A percentile compares a stretch with the other conserved stretches of the same genome.
Conservation (phyloP, 2,329 filamentous ascomycete genomes). For the Fonsecaea pedrosoi region DNA sequence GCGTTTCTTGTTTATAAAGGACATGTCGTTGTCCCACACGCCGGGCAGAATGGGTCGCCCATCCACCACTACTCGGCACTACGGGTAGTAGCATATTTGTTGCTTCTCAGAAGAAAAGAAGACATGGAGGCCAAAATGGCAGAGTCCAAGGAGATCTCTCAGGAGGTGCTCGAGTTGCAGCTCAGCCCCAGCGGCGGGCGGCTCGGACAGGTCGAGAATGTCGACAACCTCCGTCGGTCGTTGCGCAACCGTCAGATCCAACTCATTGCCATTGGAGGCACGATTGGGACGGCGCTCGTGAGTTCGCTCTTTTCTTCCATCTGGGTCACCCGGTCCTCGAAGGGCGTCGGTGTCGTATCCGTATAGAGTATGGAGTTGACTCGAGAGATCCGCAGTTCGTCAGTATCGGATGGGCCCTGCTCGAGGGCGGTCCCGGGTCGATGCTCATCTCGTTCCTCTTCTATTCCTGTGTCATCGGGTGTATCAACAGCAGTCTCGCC, state of each 20-base stretch:
- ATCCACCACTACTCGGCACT: too few relatives aligned
- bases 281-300: slow-evolving; percentile 45
- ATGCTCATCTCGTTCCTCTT: slow-evolving; percentile 44
- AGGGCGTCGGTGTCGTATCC: too few relatives aligned
- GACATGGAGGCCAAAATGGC: not conserved
- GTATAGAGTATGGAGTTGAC: too few relatives aligned
- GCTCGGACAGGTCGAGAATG: slow-evolving; percentile 2
- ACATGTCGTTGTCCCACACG: too few relatives aligned
- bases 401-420: slow-evolving; percentile 45
- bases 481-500: slow-evolving; percentile 44
- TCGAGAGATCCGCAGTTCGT: slow-evolving; percentile 38
- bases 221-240: not conserved
- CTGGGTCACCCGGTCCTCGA: too few relatives aligned
- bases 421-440: slow-evolving; percentile 44
- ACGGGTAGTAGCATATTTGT: too few relatives aligned
- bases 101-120: too few relatives aligned
- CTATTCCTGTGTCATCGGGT: not conserved
- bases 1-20: too few relatives aligned
- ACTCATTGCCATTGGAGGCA: slow-evolving; percentile 43
- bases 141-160: not conserved
- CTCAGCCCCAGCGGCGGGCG: not conserved
- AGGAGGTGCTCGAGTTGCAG: not conserved
- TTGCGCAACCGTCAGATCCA: slow-evolving; percentile 15
- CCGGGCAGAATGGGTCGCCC: too few relatives aligned
- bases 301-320: too few relatives aligned